Evolutionary conservation across 768 basidiomycete genomes (phyloP).

Genomic region (Kwoniella shandongensis): DNA sequence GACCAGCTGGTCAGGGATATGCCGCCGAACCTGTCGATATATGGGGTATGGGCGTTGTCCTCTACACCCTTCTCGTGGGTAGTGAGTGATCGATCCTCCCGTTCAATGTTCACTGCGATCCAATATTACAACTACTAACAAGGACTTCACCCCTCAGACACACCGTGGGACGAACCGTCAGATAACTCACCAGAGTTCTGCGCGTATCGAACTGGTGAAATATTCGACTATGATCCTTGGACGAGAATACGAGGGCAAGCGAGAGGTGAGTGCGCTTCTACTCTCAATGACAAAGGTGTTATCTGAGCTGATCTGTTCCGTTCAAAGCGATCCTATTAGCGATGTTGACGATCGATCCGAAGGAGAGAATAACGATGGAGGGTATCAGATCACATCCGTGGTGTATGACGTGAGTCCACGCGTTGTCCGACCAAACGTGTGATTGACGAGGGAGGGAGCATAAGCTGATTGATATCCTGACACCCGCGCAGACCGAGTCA

Average conservation of each 20-base stretch:
- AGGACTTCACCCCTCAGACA: constrained; percentile 61
- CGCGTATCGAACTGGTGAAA: constrained; percentile 70
- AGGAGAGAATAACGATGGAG: constrained; percentile 65
- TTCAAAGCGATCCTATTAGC: constrained; percentile 69
- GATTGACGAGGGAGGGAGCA: neutral
- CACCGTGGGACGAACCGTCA: constrained; percentile 96
- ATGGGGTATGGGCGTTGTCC: constrained; percentile 93
- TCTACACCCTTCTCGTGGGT: constrained; percentile 85
- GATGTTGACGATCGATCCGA: constrained; percentile 71
- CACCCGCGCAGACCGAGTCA: constrained; percentile 64
- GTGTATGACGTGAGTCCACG: constrained; percentile 64
- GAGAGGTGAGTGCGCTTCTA: constrained; percentile 61
- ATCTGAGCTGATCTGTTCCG: no score
- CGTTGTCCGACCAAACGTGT: no score
- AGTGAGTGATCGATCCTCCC: constrained; percentile 59
- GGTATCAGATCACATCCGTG: constrained; percentile 67
- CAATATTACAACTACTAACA: neutral
- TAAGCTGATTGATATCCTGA: neutral
- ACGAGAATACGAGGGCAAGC: constrained; percentile 62
- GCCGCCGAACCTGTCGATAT: constrained; percentile 89
- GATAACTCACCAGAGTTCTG: constrained; percentile 70
- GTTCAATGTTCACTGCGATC: no score
- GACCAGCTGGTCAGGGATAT: constrained; percentile 63
- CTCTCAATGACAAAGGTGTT: neutral
- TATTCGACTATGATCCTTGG: constrained; percentile 80